Conservation (phyloP, 345 rosid genomes). For the Hirschfeldia incana region DNA sequence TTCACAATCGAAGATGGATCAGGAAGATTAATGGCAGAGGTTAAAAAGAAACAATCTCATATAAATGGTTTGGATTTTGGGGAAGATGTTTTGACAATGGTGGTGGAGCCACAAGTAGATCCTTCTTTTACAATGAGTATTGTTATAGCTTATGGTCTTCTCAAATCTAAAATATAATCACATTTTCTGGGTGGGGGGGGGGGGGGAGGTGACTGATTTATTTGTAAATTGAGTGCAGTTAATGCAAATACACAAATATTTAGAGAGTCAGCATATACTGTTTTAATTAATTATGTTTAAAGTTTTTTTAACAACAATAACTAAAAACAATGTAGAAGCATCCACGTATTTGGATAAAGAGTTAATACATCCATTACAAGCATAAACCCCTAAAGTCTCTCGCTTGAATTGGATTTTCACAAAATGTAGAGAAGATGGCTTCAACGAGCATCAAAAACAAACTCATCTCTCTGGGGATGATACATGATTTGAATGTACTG, state of each 20-base stretch:
- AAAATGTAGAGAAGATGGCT: too few relatives aligned
- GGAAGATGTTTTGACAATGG: constrained; percentile 55
- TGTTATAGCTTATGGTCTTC: constrained; percentile 47
- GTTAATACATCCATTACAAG: too few relatives aligned
- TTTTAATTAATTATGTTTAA: neutral
- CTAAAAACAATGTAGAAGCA: too few relatives aligned
- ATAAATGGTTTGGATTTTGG: constrained; percentile 46
- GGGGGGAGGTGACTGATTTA: neutral
- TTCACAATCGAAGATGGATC: constrained; percentile 42
- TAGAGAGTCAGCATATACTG: neutral
- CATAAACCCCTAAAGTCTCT: too few relatives aligned
- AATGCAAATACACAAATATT: neutral
- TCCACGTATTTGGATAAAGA: too few relatives aligned
- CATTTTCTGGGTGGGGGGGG: neutral
- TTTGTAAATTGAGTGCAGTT: neutral
- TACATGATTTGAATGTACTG: too few relatives aligned
- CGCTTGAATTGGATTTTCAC: too few relatives aligned
- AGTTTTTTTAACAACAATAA: too few relatives aligned
- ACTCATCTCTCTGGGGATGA: too few relatives aligned
- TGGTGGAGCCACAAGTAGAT: constrained; percentile 52
- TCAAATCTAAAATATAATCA: constrained; percentile 34
- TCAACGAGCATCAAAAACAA: too few relatives aligned
- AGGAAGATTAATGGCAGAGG: constrained; percentile 51
- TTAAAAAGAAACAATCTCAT: constrained; percentile 48
- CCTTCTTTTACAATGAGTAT: constrained; percentile 54